Evolutionary conservation across 306 rosid species (phyloP), one percentile per base, ranked within the genome.

Genomic region (Glycine latifolia): DNA sequence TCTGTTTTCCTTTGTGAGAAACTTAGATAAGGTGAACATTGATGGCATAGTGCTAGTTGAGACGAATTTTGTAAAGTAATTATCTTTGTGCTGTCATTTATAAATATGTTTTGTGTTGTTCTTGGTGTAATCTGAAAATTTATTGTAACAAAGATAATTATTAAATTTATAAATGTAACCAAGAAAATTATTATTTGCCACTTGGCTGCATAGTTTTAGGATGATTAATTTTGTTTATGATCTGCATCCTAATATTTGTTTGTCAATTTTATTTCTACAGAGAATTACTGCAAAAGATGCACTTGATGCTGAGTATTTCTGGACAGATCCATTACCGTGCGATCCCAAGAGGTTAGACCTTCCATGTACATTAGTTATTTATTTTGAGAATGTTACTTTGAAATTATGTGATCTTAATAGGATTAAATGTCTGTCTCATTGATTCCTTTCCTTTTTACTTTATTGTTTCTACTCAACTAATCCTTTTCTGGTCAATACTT

Each of bases 221-320:
- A 67, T 10, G 3, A 66, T 56, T 37, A 39, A 13, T 76, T 41
- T 52, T 37, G 17, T 60, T 56, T 7, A 4, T 70, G 46, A 75
- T 54, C 6, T 13, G 17, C 43, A 15, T 50, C 48, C 20, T 78
- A n/a, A 66, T 17, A 15, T 33, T 49, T 78, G 26, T 41, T 39
- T 83, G 71, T 79, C 33, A 78, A 35, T 62, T 47, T 86, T 35
- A 37, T 10, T 79, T 48, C 54, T 59, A 35, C 69, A 91, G 92
- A 91, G 96, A 85, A 86, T 89, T 70, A 81, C 90, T 61, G 93
- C 93, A 0, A 86, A 87, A 73, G 90, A 91, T 79, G 93, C 96
- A 14, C 89, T 91, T 67, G 91, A 89, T 85, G 92, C 93, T 4
- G 93, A 91, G 74, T 91, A 91, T 87, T 91, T 91, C 82, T 88